A percentile compares a stretch with the other conserved stretches of the same genome.
phyloP scores from a whole-genome alignment of 768 basidiomycete genomes.

The Mycena galopus region DNA sequence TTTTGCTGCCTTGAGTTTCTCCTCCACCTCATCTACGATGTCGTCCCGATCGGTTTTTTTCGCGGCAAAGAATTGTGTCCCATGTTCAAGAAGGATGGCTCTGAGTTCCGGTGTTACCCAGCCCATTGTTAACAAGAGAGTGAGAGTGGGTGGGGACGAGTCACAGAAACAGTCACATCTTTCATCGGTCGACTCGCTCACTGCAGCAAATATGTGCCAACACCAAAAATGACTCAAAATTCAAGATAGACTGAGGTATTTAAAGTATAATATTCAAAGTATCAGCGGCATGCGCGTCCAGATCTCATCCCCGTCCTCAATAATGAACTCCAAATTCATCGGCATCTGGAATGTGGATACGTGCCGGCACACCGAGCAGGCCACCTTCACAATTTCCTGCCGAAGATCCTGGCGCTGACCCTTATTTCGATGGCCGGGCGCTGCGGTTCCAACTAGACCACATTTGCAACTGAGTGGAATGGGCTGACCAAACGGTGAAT shows the following conservation, averaged over 20 bases:
- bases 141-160: background rate
- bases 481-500: background rate
- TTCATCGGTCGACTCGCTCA: background rate
- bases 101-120: background rate
- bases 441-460: background rate
- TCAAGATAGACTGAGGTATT: too few relatives aligned
- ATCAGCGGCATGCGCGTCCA: too few relatives aligned
- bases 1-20: background rate
- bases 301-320: too few relatives aligned
- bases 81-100: background rate
- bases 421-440: background rate
- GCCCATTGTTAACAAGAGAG: background rate
- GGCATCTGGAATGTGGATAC: too few relatives aligned
- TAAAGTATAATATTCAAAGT: too few relatives aligned
- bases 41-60: background rate
- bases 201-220: too few relatives aligned
- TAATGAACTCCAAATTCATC: too few relatives aligned
- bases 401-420: background rate
- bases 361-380: too few relatives aligned
- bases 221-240: too few relatives aligned
- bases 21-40: background rate
- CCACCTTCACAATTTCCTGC: background rate
- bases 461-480: background rate
- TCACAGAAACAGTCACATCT: background rate
- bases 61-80: background rate